Evolutionary conservation across 352 stramenopile genomes (phyloP).

Genomic region (Hyphochytrium catenoides): DNA sequence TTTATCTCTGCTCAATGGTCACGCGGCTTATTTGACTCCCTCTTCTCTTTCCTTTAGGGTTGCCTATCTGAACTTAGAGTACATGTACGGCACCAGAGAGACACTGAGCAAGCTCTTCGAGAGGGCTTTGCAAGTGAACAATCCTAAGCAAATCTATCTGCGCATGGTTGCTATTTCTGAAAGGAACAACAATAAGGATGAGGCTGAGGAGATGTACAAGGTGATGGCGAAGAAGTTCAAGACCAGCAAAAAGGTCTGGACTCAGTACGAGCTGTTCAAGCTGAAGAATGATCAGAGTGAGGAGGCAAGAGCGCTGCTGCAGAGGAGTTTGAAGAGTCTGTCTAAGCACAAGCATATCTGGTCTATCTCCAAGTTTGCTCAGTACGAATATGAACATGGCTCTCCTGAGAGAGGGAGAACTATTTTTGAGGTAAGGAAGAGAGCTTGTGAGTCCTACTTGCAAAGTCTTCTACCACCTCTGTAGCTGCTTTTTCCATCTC

Average conservation of each 20-base stretch:
- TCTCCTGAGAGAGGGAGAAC: constrained; percentile 78
- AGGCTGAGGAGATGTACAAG: constrained; percentile 36
- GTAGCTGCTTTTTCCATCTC: too few species aligned
- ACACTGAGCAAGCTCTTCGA: constrained; percentile 74
- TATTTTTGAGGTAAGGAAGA: constrained; percentile 83
- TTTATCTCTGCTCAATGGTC: too few species aligned
- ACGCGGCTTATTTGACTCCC: too few species aligned
- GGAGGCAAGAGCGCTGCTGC: constrained; percentile 59
- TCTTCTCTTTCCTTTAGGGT: too few species aligned
- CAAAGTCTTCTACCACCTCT: too few species aligned
- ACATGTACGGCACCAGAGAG: constrained; percentile 77
- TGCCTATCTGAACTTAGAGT: constrained; percentile 80
- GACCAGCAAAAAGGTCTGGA: constrained; percentile 67
- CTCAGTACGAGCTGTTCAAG: constrained; percentile 55
- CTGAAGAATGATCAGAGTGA: constrained; percentile 32
- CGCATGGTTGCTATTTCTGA: constrained; percentile 77
- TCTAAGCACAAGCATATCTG: constrained; percentile 77
- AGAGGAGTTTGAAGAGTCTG: constrained; percentile 74
- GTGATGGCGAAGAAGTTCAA: constrained; percentile 78
- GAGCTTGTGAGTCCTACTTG: too few species aligned
- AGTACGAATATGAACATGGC: constrained; percentile 80
- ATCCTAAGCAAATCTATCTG: constrained; percentile 83
- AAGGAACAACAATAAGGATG: constrained; percentile 27
- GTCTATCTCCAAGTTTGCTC: constrained; percentile 81
- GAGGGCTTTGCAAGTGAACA: constrained; percentile 71